Evolutionary conservation across 768 basidiomycete genomes (phyloP), one percentile per base, ranked within the genome.

Genomic region (Naganishia onofrii): DNA sequence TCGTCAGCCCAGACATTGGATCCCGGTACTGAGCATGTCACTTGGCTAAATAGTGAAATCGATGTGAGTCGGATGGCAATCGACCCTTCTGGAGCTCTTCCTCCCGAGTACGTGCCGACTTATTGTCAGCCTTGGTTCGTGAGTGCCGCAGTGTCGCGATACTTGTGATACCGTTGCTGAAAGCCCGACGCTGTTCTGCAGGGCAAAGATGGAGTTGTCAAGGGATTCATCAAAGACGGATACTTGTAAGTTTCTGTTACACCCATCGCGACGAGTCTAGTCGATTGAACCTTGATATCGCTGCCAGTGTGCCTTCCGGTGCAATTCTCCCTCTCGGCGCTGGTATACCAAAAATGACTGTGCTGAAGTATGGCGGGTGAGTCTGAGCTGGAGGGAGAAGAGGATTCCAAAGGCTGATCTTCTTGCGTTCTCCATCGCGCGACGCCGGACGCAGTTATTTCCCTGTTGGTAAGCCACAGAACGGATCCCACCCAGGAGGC

Each of bases 311-410:
- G 10, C 66, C 69, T 38, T 55, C 69, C 1, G 69, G 69, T 21
- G 76, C 78, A 6, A 76, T 78, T 15, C 68, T 80, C 29, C 76
- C 78, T 2, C 74, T 81, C 3, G 80, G 80, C 8, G 80, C 78
- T 1, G 73, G 76, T 13, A 72, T 81, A 53, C 77, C 75, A 17
- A 66, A 74, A 36, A 76, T 76, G 73, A 79, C 78, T 21, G 77
- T 81, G 8, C 63, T 81, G 36, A 77, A 79, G 56, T 81, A 81
- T 51, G 80, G 80, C 29, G 80, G 78, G 75, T 80, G 3, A 21
- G 48, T 51, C 23, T 7, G 21, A 23, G 48, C 19, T 51, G 48
- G n/a, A 51, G n/a, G 42, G 15, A 42, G 42, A 42, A 42, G 42
- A 42, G 7, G 7, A 15, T 10, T 2, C 7, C n/a, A n/a, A n/a